Percentiles rank a stretch among this genome's conserved stretches.
These are phyloP conservation scores for Castanospermum australe DNA, from an alignment of 306 rosid genomes.

Conservation along the genomic window DNA sequence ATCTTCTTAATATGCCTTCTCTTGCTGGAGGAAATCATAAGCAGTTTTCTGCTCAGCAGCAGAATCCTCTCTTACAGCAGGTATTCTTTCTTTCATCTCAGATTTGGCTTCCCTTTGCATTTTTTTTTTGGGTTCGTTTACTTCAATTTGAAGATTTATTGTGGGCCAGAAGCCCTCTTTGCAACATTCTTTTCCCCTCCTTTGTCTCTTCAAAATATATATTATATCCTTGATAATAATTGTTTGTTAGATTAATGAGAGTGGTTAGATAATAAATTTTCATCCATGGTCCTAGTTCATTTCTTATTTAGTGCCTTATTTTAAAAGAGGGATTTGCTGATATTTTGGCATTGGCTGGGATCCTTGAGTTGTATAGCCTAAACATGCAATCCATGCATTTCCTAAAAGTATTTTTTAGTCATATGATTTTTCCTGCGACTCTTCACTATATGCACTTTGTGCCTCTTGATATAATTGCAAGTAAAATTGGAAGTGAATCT, in stretches of 20 bases:
- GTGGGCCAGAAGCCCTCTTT: neutral
- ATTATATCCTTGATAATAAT: neutral
- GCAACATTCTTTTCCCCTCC: neutral
- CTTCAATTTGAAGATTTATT: neutral
- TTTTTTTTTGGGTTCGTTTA: neutral
- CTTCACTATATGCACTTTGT: neutral
- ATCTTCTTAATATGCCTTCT: conserved; percentile 61
- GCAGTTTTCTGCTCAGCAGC: conserved; percentile 72
- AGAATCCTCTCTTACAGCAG: conserved; percentile 78
- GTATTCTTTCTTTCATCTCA: conserved; percentile 30
- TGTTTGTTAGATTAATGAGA: neutral
- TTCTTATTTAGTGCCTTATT: neutral
- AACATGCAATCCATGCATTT: neutral
- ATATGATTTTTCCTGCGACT: neutral
- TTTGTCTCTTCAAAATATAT: neutral
- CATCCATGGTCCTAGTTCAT: neutral
- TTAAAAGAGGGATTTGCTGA: neutral
- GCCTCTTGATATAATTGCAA: neutral
- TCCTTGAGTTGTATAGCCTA: neutral
- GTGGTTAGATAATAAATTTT: neutral
- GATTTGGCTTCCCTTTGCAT: neutral
- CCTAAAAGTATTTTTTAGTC: neutral
- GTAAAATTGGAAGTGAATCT: neutral
- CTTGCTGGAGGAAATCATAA: conserved; percentile 66
- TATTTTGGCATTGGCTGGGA: neutral